Evolutionary conservation across 2,329 filamentous ascomycete genomes (phyloP).

Genomic region (Apiospora sp.): DNA sequence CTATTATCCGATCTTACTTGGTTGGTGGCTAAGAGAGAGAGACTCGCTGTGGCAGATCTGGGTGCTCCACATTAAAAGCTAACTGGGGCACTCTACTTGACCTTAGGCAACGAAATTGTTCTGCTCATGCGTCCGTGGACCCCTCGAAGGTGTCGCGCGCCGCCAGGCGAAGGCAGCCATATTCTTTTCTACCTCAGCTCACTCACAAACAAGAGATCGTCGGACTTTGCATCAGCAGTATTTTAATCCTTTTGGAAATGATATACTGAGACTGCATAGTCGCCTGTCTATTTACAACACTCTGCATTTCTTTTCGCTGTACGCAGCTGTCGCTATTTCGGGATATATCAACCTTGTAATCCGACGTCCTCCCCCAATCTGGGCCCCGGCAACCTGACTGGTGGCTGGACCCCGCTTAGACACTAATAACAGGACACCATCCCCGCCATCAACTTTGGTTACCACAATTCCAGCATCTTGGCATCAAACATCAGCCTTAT

Average conservation of each 20-base stretch:
- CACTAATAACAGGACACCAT: background rate
- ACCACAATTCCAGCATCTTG: background rate
- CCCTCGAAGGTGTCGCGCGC: background rate
- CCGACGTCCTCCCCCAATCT: background rate
- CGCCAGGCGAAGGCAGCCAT: conserved; percentile 19
- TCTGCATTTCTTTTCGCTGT: background rate
- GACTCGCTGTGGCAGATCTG: background rate
- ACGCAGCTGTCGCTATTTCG: background rate
- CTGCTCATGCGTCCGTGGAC: background rate
- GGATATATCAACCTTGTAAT: conserved; percentile 19
- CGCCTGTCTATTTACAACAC: background rate
- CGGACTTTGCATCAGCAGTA: background rate
- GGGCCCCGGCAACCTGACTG: background rate
- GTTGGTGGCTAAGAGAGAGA: background rate
- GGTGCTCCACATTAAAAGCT: background rate
- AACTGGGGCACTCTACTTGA: background rate
- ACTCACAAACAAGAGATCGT: background rate
- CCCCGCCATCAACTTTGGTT: background rate
- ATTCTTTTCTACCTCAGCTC: background rate
- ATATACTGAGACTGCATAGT: background rate
- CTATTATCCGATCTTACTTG: background rate
- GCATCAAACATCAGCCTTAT: background rate
- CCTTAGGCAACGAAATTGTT: conserved; percentile 18
- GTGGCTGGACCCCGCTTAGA: conserved; percentile 1
- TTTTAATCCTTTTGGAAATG: background rate